These are phyloP conservation scores for Nosema granulosis DNA, from an alignment of 371 early-diverging fungal species.

Conservation along the genomic window DNA sequence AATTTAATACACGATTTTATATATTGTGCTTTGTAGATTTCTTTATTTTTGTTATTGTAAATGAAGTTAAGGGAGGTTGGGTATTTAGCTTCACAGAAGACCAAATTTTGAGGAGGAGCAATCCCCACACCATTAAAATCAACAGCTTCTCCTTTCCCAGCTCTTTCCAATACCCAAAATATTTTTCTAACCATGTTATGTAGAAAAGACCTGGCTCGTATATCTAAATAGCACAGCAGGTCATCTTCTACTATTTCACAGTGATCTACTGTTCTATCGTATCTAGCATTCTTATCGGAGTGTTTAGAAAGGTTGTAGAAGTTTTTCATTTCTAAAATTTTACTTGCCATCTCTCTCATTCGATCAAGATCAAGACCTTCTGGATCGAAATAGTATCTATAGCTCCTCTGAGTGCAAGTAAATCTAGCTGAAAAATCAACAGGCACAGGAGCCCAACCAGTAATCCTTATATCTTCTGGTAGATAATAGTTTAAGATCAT, in stretches of 20 bases:
- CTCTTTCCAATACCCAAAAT: slow-evolving; percentile 44
- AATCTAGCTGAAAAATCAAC: slow-evolving; percentile 62
- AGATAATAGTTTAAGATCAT: slow-evolving; percentile 59
- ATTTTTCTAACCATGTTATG: slow-evolving; percentile 67
- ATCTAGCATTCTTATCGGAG: slow-evolving; percentile 36
- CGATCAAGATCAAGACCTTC: slow-evolving; percentile 35
- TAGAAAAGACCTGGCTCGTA: slow-evolving; percentile 60
- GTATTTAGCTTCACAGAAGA: slow-evolving; percentile 51
- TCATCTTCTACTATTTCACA: slow-evolving; percentile 39
- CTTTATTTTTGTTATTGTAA: not conserved
- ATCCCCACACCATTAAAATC: slow-evolving; percentile 36
- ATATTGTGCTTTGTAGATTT: not conserved
- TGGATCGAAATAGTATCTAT: slow-evolving; percentile 62
- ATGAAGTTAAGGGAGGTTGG: slow-evolving; percentile 33
- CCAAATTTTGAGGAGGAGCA: slow-evolving; percentile 50
- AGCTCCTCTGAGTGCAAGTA: slow-evolving; percentile 61
- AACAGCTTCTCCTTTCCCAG: slow-evolving; percentile 40
- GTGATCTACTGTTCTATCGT: slow-evolving; percentile 38
- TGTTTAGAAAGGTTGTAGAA: slow-evolving; percentile 50
- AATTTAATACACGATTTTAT: not conserved
- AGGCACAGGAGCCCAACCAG: slow-evolving; percentile 60
- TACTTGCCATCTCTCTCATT: slow-evolving; percentile 42
- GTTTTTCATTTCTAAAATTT: slow-evolving; percentile 46
- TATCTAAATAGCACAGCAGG: slow-evolving; percentile 52
- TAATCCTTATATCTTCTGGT: slow-evolving; percentile 61